These are phyloP conservation scores for Gnaphalium uliginosum DNA, from an alignment of 129 eudicot genomes.

Conservation along the genomic window DNA sequence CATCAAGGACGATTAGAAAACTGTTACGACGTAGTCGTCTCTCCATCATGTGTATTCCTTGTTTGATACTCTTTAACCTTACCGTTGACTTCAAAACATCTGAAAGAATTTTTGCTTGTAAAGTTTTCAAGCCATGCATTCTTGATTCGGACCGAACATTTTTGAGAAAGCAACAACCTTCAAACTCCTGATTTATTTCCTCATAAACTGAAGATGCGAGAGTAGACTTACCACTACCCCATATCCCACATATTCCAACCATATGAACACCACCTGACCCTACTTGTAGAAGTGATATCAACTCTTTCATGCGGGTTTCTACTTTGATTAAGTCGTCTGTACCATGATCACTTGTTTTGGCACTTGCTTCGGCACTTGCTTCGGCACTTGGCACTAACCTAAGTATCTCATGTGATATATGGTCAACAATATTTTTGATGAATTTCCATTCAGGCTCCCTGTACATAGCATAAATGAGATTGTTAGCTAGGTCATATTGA, in stretches of 20 bases:
- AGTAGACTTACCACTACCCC: constrained; percentile 36
- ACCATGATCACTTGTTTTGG: no score
- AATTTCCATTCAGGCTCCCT: background rate
- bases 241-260: constrained; percentile 24
- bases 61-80: background rate
- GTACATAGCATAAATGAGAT: constrained; percentile 17
- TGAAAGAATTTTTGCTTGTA: constrained; percentile 23
- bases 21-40: no score
- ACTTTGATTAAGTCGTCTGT: no score
- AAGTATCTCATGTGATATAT: background rate
- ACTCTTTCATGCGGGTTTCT: constrained; percentile 7
- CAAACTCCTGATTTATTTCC: constrained; percentile 13
- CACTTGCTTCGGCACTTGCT: no score
- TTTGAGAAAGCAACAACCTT: constrained; percentile 18
- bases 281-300: constrained; percentile 15
- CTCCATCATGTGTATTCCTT: background rate
- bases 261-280: constrained; percentile 23
- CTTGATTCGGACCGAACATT: constrained; percentile 2
- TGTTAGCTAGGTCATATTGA: constrained; percentile 12
- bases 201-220: constrained; percentile 26
- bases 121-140: constrained; percentile 5
- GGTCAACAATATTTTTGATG: constrained; percentile 19
- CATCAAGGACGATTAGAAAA: no score
- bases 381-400: background rate
- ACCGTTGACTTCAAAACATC: constrained; percentile 6